A percentile compares a stretch with the other conserved stretches of the same genome.
phyloP scores from a whole-genome alignment of 768 basidiomycete species.

The Boletus rex-veris region DNA sequence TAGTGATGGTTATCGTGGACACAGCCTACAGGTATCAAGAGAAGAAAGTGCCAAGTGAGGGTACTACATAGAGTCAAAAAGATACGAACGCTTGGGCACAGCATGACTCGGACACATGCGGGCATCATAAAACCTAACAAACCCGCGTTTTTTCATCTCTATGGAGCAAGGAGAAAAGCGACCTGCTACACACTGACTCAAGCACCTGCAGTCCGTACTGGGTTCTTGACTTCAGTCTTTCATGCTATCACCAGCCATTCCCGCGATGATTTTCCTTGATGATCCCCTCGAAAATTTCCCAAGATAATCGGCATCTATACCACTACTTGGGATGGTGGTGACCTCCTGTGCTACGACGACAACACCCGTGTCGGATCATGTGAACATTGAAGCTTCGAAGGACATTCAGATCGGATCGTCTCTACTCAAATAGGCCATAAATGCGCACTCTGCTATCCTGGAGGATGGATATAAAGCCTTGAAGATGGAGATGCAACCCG shows the following conservation, averaged over 20 bases:
- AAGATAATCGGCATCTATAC: constrained; percentile 15
- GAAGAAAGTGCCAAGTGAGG: too few relatives aligned
- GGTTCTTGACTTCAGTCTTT: neutral
- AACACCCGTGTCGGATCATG: constrained; percentile 1
- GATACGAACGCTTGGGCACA: too few relatives aligned
- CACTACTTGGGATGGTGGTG: constrained; percentile 1
- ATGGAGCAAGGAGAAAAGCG: too few relatives aligned
- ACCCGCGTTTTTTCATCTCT: too few relatives aligned
- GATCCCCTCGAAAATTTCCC: neutral
- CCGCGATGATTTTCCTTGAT: neutral
- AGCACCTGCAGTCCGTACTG: neutral
- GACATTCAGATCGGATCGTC: neutral
- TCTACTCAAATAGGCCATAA: neutral
- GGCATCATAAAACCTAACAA: too few relatives aligned
- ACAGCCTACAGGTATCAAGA: too few relatives aligned
- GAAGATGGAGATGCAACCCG: neutral
- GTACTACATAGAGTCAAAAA: too few relatives aligned
- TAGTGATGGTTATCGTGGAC: neutral
- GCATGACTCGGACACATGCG: too few relatives aligned
- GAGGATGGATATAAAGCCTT: constrained; percentile 18
- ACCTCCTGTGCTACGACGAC: neutral
- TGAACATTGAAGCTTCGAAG: neutral
- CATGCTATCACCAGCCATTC: neutral
- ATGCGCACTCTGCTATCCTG: neutral
- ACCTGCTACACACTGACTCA: neutral